Conservation (phyloP, 2,329 filamentous ascomycete species). For the Xylariaceae sp. region DNA sequence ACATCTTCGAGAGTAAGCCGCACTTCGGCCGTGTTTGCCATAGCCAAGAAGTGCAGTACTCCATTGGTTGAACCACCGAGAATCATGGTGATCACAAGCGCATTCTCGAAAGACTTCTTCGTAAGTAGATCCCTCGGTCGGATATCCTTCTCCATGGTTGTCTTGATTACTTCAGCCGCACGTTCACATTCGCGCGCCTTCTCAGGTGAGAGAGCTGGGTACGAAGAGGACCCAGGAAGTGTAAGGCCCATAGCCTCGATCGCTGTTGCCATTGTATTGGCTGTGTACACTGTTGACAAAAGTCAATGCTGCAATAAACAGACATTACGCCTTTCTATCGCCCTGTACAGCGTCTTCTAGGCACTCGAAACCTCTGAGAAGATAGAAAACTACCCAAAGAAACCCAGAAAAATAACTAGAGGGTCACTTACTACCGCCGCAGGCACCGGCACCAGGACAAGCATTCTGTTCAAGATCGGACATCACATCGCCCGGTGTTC, state of each 20-base stretch:
- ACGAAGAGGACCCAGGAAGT: constrained; percentile 83
- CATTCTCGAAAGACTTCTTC: constrained; percentile 83
- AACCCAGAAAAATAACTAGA: too few relatives aligned
- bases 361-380: too few relatives aligned
- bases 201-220: constrained; percentile 77
- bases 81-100: constrained; percentile 87
- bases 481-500: constrained; percentile 78
- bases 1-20: constrained; percentile 81
- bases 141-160: constrained; percentile 83
- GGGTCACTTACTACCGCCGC: constrained; percentile 60
- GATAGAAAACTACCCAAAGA: too few relatives aligned
- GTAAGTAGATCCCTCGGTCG: constrained; percentile 81
- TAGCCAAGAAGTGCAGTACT: constrained; percentile 86
- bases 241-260: constrained; percentile 88
- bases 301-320: not conserved
- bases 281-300: constrained; percentile 74
- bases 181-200: constrained; percentile 88
- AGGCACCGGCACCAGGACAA: constrained; percentile 77
- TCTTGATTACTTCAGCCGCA: constrained; percentile 76
- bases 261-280: constrained; percentile 90
- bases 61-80: constrained; percentile 91
- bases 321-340: not conserved
- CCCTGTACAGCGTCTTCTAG: too few relatives aligned
- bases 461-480: constrained; percentile 81
- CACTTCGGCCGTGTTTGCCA: constrained; percentile 85